phyloP scores from a whole-genome alignment of 768 basidiomycete genomes.

The Pleurotus sapidus region DNA sequence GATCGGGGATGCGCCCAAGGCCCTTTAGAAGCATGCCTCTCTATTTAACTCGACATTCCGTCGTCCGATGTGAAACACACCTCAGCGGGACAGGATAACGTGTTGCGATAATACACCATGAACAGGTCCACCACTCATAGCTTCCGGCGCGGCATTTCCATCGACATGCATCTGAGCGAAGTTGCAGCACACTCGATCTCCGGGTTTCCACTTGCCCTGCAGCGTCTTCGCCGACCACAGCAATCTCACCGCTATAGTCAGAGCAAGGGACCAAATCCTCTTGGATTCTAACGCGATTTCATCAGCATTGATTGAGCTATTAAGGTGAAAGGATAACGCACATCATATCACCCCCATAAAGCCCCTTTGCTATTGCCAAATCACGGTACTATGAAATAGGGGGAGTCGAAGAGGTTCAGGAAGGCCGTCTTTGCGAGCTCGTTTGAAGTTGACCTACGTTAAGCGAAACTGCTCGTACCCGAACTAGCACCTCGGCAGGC shows the following conservation, averaged over 20 bases:
- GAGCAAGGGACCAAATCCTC: constrained; percentile 35
- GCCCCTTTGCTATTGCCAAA: constrained; percentile 34
- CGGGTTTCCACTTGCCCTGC: constrained; percentile 38
- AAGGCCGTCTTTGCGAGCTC: not conserved
- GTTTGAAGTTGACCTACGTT: constrained; percentile 28
- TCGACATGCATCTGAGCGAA: constrained; percentile 46
- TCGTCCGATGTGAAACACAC: constrained; percentile 17
- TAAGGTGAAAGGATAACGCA: not conserved
- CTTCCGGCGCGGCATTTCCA: constrained; percentile 35
- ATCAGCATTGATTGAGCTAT: not conserved
- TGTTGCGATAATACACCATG: constrained; percentile 57
- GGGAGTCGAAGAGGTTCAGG: no score
- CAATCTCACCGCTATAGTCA: constrained; percentile 59
- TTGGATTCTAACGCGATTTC: constrained; percentile 4
- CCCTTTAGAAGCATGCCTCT: constrained; percentile 23
- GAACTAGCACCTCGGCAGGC: constrained; percentile 50
- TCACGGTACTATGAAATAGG: constrained; percentile 42
- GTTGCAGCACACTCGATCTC: constrained; percentile 56
- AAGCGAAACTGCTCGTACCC: constrained; percentile 54
- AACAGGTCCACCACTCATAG: constrained; percentile 36
- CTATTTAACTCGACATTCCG: no score
- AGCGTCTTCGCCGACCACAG: constrained; percentile 43
- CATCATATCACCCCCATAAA: constrained; percentile 28
- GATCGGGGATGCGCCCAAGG: constrained; percentile 49
- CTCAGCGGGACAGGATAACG: constrained; percentile 40